Evolutionary conservation across 441 rosid genomes (phyloP).

Genomic region (Corymbia calophylla): DNA sequence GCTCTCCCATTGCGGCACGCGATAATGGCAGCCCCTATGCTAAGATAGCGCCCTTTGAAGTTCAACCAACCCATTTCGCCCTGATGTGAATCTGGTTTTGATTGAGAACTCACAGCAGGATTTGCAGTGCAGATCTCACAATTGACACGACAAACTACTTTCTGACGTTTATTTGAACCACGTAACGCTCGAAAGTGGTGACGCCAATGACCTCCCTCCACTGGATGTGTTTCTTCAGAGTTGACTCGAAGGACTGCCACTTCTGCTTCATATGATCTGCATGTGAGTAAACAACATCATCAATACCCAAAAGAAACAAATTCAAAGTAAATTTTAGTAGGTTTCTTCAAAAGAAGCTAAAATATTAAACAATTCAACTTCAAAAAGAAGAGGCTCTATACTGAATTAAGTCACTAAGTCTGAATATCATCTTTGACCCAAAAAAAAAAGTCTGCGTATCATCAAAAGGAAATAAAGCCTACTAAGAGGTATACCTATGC

Average conservation of each 20-base stretch:
- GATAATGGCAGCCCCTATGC: slow-evolving; percentile 85
- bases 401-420: background rate
- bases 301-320: background rate
- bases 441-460: background rate
- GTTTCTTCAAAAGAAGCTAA: background rate
- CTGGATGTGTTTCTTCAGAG: slow-evolving; percentile 33
- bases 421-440: background rate
- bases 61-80: slow-evolving; percentile 53
- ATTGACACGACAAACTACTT: slow-evolving; percentile 54
- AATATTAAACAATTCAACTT: background rate
- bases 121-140: slow-evolving; percentile 52
- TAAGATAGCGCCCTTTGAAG: slow-evolving; percentile 65
- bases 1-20: slow-evolving; percentile 89
- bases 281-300: slow-evolving; percentile 4
- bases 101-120: slow-evolving; percentile 12
- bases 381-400: background rate
- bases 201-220: slow-evolving; percentile 21
- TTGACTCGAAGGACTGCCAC: slow-evolving; percentile 57
- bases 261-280: slow-evolving; percentile 85
- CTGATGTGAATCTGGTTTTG: slow-evolving; percentile 20
- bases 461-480: background rate
- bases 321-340: background rate
- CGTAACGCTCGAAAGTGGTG: slow-evolving; percentile 24
- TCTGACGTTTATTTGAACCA: slow-evolving; percentile 41
- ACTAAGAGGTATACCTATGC: slow-evolving; percentile 48